Evolutionary conservation across 176 grass and related monocot species (phyloP), one percentile per base, ranked within the genome.

Genomic region (Elaeis guineensis): DNA sequence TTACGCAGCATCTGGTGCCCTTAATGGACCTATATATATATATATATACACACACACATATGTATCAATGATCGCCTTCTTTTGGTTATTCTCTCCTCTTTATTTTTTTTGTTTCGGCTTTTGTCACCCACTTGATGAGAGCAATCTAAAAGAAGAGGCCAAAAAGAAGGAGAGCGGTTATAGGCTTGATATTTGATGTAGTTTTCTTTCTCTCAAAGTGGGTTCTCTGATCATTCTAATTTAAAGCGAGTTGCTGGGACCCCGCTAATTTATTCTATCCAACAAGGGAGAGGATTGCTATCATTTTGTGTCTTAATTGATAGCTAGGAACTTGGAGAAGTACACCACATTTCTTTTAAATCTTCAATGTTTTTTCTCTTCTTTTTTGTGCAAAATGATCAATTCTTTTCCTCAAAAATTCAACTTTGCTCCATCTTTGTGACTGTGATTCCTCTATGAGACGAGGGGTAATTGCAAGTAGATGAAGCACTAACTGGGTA

Each of bases 1-100:
- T 89, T 76, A 98, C 86, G 93, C 87, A 98, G 93, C 86, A 98
- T 98, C 93, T 83, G 84, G 80, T 98, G 66, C 93, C 69, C 29
- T 21, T 6, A 67, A 49, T 85, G 86, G 83, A 73, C 69, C 55
- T 67, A 54, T 51, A 35, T 52, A 57, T 44, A 69, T 64, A 67
- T 51, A 72, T n/a, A 51, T 17, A 58, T 70, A 69, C 70, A 29
- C 3, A 25, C 3, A 25, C 2, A 26, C 25, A 26, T 26, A 3
- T 4, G 0, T 26, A 26, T 26, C 16, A 62, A 35, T 32, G 23
- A 66, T 39, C 58, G 48, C 29, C 65, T 30, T 21, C 68, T 65
- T 82, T 82, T 59, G 51, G 54, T 32, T 77, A 82, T 59, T 75
- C 51, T 62, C 55, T 29, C 44, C 64, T 15, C 4, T 32, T 2